Percentiles rank a stretch among this genome's conserved stretches.
phyloP scores from a whole-genome alignment of 192 early-diverging fungal species.

The Linnemannia zychae region DNA sequence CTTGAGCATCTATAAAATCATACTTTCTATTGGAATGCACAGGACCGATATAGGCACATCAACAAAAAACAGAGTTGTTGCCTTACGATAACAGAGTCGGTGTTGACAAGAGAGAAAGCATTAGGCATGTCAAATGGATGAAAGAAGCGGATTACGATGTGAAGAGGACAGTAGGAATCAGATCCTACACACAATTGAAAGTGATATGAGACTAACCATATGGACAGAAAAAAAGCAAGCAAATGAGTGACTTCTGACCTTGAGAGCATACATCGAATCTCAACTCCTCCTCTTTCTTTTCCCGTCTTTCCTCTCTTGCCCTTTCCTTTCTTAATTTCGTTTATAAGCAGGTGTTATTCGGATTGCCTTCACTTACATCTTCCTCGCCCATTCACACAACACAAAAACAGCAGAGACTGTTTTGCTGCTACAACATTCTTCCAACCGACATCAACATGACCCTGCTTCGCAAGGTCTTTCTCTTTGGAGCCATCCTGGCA shows the following conservation, averaged over 20 bases:
- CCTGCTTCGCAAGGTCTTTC: constrained; percentile 1
- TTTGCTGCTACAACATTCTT: neutral
- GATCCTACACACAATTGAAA: too few species aligned
- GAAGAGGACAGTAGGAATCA: too few species aligned
- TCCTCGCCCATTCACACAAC: neutral
- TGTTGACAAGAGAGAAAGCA: too few species aligned
- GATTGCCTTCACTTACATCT: neutral
- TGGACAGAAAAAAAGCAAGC: neutral
- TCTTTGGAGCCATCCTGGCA: neutral
- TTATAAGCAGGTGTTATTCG: neutral
- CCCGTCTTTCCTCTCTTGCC: neutral
- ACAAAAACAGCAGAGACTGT: neutral
- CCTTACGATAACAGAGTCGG: too few species aligned
- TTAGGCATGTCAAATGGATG: too few species aligned
- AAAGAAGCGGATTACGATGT: too few species aligned
- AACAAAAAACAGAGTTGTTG: too few species aligned
- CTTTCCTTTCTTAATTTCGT: neutral
- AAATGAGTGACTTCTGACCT: too few species aligned
- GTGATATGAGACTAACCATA: too few species aligned
- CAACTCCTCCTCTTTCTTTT: neutral
- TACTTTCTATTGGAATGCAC: too few species aligned
- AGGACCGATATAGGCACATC: too few species aligned
- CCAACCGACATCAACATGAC: neutral
- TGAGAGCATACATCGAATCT: neutral
- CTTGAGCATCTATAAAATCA: too few species aligned